Conservation (phyloP, 805 yeast genomes). For the Wickerhamomyces chambardii region DNA sequence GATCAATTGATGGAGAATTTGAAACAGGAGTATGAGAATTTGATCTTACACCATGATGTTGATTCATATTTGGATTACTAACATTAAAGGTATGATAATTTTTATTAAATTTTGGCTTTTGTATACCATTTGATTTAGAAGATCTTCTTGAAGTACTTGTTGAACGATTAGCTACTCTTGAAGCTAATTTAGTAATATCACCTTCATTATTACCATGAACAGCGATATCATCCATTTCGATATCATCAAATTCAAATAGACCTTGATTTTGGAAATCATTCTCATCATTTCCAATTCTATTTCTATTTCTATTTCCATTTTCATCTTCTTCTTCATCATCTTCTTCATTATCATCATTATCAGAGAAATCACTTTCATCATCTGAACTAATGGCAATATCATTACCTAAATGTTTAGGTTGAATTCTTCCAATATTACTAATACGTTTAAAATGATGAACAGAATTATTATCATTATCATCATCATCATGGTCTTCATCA, state of each 20-base stretch:
- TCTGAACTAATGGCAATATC: conserved; percentile 8
- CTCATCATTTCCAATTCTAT: conserved; percentile 23
- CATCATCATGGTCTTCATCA: conserved; percentile 17
- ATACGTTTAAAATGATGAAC: conserved; percentile 1
- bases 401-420: conserved; percentile 1
- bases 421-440: conserved; percentile 1
- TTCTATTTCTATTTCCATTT: too few relatives aligned
- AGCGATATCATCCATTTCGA: conserved; percentile 6
- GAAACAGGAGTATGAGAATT: conserved; percentile 27
- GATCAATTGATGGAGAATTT: conserved; percentile 14
- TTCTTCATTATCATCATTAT: conserved; percentile 26
- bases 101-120: conserved; percentile 11
- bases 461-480: not conserved
- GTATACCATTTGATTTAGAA: conserved; percentile 11
- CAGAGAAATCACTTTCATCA: conserved; percentile 24
- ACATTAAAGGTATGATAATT: not conserved
- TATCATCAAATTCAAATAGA: conserved; percentile 25
- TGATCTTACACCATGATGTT: conserved; percentile 16
- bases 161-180: conserved; percentile 5
- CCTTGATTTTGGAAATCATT: conserved; percentile 18
- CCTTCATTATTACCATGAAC: conserved; percentile 8
- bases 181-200: conserved; percentile 1
- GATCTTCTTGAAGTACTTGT: conserved; percentile 6
- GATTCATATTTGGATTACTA: conserved; percentile 1
- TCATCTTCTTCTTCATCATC: conserved; percentile 22